These are phyloP conservation scores for Craspedostauros australis DNA, from an alignment of 108 stramenopile genomes.

Conservation along the genomic window DNA sequence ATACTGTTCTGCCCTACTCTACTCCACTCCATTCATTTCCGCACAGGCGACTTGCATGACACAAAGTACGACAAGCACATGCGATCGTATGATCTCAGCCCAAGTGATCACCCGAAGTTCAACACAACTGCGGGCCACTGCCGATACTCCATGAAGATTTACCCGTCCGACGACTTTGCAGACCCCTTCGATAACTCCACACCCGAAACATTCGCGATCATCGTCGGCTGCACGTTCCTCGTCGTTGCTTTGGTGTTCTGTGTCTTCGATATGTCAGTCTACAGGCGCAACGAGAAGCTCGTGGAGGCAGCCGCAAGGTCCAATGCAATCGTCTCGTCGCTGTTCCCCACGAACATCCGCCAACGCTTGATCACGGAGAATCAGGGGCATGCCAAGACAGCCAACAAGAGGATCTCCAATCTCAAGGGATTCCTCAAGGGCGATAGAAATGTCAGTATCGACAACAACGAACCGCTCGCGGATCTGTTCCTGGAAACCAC, in stretches of 20 bases:
- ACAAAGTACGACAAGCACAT: slow-evolving; percentile 27
- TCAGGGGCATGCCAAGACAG: background rate
- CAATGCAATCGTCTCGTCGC: slow-evolving; percentile 12
- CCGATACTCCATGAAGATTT: slow-evolving; percentile 26
- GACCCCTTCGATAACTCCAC: slow-evolving; percentile 31
- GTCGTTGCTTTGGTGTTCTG: slow-evolving; percentile 22
- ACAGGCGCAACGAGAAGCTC: slow-evolving; percentile 21
- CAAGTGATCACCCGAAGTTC: too few species aligned
- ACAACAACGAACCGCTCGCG: too few species aligned
- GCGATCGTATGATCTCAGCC: too few species aligned
- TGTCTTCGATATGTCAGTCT: slow-evolving; percentile 28
- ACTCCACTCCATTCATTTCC: too few species aligned
- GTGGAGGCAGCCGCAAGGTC: slow-evolving; percentile 10
- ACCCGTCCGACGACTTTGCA: slow-evolving; percentile 43
- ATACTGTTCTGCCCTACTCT: too few species aligned
- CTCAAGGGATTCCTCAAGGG: too few species aligned
- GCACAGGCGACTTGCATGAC: too few species aligned
- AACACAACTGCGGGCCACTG: too few species aligned
- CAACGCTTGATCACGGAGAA: slow-evolving; percentile 14
- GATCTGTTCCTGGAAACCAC: slow-evolving; percentile 43
- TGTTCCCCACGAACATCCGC: slow-evolving; percentile 27
- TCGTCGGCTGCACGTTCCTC: slow-evolving; percentile 36
- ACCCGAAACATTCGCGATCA: slow-evolving; percentile 36
- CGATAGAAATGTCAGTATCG: too few species aligned
- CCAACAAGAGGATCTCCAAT: slow-evolving; percentile 10